Base-by-base conservation (phyloP, 164 flowering plant species). In the Piper longum region DNA sequence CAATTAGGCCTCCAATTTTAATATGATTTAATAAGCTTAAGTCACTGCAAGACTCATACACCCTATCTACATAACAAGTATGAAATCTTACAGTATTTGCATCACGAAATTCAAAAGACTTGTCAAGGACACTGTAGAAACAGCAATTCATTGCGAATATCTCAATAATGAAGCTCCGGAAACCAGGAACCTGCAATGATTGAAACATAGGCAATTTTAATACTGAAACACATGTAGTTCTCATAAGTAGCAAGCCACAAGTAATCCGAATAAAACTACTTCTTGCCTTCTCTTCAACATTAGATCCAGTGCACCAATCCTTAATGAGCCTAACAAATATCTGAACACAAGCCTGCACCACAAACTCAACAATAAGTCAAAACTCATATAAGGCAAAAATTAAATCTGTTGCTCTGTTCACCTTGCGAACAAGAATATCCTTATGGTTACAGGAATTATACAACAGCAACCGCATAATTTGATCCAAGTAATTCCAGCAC, bases 81-180 rank as follows among this genome's bases (percentile, higher is more conserved):
- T 48, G 52, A 48, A 9, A 48, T 48, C 88, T 85, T 78, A 91
- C 98, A 63, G 96, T 85, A 75, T 86, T 87, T 66, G 96, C 95
- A 79, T 91, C 98, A 60, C 81, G 87, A 60, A 95, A 81, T 71
- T 95, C 90, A 58, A 95, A 91, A 26, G 98, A 86, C 72, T 79
- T 87, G 79, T 91, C 99, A n/a, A 95, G 88, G 65, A 91, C 95
- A 70, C 99, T 91, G 72, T 87, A 81, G 62, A 95, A 76, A 73
- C 99, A 95, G 75, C 99, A 95, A 67, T 82, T 77, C 43, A 78
- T 77, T 42, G 97, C 97, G 66, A 95, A 95, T 42, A 72, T 68
- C 76, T 89, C 90, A 16, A 87, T 73, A 43, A 91, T 73, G 68
- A 87, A 95, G 54, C 65, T 83, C 65, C 70, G 83, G 79, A 95